These are phyloP conservation scores for Cercospora brassicicola DNA, from an alignment of 2,329 filamentous ascomycete genomes.

Conservation along the genomic window DNA sequence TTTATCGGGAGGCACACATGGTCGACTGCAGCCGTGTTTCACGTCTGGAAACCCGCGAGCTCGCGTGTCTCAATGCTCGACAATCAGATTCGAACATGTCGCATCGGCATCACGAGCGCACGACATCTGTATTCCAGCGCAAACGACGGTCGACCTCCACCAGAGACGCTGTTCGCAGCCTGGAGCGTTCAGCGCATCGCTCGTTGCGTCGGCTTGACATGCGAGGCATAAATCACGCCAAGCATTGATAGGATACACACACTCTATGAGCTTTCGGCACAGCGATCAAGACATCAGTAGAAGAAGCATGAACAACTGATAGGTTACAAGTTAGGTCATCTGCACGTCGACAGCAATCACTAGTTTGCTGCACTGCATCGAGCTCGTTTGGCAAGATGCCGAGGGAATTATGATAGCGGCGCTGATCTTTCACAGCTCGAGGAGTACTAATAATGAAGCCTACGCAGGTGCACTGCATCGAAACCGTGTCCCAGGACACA, in stretches of 20 bases:
- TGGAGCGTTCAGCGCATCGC: background rate
- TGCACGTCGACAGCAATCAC: background rate
- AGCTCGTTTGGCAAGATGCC: background rate
- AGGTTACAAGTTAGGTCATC: background rate
- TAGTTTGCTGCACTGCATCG: background rate
- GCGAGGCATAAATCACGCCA: background rate
- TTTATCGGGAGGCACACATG: background rate
- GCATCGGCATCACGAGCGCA: background rate
- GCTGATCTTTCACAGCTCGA: conserved; percentile 3
- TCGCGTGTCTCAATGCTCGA: background rate
- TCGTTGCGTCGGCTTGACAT: background rate
- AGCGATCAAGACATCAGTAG: background rate
- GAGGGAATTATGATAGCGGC: conserved; percentile 2
- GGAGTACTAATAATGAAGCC: background rate
- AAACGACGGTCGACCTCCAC: background rate
- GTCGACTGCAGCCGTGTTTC: background rate
- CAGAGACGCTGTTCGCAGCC: background rate
- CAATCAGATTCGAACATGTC: background rate
- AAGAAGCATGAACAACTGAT: background rate
- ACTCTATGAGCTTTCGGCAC: background rate
- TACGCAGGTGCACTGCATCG: background rate
- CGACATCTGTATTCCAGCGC: background rate
- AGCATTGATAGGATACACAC: background rate
- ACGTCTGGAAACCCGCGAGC: background rate
- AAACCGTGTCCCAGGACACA: background rate